Percentiles rank a stretch among this genome's conserved stretches.
Conservation (phyloP, 257 asterid species). For the Solanum chilense region DNA sequence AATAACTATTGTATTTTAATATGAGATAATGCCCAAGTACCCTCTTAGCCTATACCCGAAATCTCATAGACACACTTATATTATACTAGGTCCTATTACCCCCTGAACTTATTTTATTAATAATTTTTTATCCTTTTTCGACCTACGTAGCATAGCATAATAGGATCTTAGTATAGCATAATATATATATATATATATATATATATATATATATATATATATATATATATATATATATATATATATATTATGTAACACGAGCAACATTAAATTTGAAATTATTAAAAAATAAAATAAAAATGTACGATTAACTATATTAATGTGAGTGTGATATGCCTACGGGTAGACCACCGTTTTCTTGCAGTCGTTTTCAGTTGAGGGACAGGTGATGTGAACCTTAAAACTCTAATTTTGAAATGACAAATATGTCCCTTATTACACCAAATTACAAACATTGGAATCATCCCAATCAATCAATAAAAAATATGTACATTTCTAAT, state of each 20-base stretch:
- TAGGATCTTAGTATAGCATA: no score
- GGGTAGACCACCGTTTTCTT: slow-evolving; percentile 38
- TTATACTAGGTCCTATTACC: no score
- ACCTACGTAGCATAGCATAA: no score
- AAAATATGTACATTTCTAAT: background rate
- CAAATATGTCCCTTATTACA: slow-evolving; percentile 11
- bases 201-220: no score
- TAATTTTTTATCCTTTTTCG: no score
- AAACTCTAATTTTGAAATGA: slow-evolving; percentile 13
- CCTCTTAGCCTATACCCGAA: no score
- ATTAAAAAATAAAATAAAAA: background rate
- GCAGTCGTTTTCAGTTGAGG: slow-evolving; percentile 31
- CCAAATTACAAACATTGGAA: background rate
- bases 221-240: no score
- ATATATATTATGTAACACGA: background rate
- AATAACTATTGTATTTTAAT: no score
- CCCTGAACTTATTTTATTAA: no score
- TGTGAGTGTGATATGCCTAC: background rate
- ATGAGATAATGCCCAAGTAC: no score
- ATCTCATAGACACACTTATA: no score
- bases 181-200: no score
- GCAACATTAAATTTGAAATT: background rate
- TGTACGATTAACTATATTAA: background rate
- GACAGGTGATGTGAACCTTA: slow-evolving; percentile 22
- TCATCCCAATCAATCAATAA: background rate